These are phyloP conservation scores for Lophiotrema nucula DNA, from an alignment of 495 filamentous ascomycete species.

Conservation along the genomic window DNA sequence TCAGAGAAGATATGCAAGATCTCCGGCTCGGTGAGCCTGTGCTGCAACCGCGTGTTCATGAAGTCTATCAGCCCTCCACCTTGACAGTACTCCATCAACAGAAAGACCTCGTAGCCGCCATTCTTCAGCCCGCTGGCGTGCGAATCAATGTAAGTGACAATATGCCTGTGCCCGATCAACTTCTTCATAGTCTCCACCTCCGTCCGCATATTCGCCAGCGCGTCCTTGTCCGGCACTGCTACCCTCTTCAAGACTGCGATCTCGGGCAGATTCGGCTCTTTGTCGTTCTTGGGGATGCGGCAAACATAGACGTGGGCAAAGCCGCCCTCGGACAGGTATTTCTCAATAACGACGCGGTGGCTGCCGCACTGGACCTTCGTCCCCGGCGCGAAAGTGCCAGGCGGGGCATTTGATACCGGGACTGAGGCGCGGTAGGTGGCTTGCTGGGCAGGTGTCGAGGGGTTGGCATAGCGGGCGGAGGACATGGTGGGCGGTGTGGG, in stretches of 20 bases:
- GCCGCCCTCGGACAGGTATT: slow-evolving; percentile 96
- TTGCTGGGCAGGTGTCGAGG: slow-evolving; percentile 32
- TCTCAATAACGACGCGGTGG: slow-evolving; percentile 93
- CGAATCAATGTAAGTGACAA: slow-evolving; percentile 97
- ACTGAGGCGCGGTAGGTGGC: slow-evolving; percentile 37
- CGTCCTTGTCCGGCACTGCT: slow-evolving; percentile 93
- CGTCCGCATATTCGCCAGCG: slow-evolving; percentile 91
- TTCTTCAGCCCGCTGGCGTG: slow-evolving; percentile 91
- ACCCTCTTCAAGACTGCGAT: slow-evolving; percentile 91
- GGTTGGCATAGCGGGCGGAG: slow-evolving; percentile 30
- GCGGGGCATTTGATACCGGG: slow-evolving; percentile 58
- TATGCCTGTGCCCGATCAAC: slow-evolving; percentile 89
- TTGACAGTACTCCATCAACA: slow-evolving; percentile 90
- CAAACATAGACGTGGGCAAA: slow-evolving; percentile 99
- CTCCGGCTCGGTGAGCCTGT: slow-evolving; percentile 95
- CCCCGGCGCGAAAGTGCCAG: slow-evolving; percentile 86
- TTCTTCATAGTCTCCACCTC: slow-evolving; percentile 99
- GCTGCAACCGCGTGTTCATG: slow-evolving; percentile 97
- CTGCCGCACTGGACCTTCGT: slow-evolving; percentile 94
- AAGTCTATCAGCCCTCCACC: slow-evolving; percentile 96
- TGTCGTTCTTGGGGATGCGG: slow-evolving; percentile 70
- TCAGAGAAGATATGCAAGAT: slow-evolving; percentile 96
- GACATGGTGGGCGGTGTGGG: slow-evolving; percentile 32
- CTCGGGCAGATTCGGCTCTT: slow-evolving; percentile 72
- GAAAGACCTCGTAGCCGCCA: slow-evolving; percentile 94